Percentiles rank a stretch among this genome's conserved stretches.
Evolutionary conservation across 306 rosid species (phyloP).

Genomic region (Begonia peltatifolia): DNA sequence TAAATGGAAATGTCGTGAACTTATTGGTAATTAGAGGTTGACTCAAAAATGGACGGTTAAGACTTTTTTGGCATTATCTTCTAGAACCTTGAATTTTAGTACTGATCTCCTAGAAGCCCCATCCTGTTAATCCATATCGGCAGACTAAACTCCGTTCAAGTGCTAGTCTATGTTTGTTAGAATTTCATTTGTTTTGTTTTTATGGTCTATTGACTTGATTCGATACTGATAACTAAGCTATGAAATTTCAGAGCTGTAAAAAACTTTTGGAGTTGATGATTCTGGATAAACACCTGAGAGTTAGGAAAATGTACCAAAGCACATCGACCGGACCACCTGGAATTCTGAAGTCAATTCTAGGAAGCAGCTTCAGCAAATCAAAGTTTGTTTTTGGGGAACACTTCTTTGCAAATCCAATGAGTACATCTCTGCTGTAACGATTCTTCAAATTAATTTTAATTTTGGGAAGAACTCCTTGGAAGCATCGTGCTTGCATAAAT

Average conservation of each 20-base stretch:
- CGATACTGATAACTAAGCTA: slow-evolving; percentile 11
- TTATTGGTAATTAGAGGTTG: no score
- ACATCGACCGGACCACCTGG: slow-evolving; percentile 29
- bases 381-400: slow-evolving; percentile 43
- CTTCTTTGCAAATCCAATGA: slow-evolving; percentile 70
- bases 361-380: slow-evolving; percentile 25
- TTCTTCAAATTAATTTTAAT: background rate
- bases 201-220: background rate
- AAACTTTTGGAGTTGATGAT: slow-evolving; percentile 67
- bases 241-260: slow-evolving; percentile 57
- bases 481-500: no score
- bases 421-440: slow-evolving; percentile 50
- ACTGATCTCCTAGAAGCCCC: no score
- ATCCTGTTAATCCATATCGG: no score
- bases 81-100: no score
- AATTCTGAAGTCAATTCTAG: slow-evolving; percentile 27
- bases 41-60: no score
- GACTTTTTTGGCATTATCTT: no score
- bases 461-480: no score
- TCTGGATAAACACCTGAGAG: slow-evolving; percentile 49
- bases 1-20: no score
- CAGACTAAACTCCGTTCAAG: no score
- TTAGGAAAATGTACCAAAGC: slow-evolving; percentile 64
- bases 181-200: no score
- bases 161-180: no score